Percentiles rank a stretch among this genome's conserved stretches.
Evolutionary conservation across 179 eudicot species (phyloP).

Genomic region (Patellifolia procumbens): DNA sequence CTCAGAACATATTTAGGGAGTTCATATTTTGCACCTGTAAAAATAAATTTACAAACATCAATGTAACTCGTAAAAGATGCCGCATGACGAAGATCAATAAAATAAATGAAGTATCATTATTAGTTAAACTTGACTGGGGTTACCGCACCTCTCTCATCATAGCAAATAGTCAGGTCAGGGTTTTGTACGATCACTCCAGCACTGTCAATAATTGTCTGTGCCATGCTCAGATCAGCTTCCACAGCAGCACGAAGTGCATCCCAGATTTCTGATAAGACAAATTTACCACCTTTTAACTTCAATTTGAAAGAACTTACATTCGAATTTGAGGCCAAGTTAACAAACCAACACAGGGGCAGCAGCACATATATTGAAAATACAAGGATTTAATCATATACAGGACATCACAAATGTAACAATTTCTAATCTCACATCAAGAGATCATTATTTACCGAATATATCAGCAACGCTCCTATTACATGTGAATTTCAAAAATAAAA

Average conservation of each 20-base stretch:
- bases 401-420: neutral
- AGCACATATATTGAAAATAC: neutral
- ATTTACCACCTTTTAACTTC: conserved; percentile 3
- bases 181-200: conserved; percentile 78
- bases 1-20: conserved; percentile 84
- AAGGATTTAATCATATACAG: neutral
- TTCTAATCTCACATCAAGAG: neutral
- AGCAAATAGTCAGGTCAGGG: conserved; percentile 79
- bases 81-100: too few relatives aligned
- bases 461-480: neutral
- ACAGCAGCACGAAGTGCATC: conserved; percentile 90
- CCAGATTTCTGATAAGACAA: conserved; percentile 71
- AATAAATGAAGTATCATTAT: too few relatives aligned
- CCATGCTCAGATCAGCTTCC: conserved; percentile 65
- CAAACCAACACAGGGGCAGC: neutral
- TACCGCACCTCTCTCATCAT: conserved; percentile 79
- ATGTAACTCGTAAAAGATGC: neutral
- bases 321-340: neutral
- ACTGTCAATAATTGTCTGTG: conserved; percentile 77
- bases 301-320: neutral
- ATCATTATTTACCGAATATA: neutral
- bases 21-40: conserved; percentile 87
- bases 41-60: neutral
- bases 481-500: neutral
- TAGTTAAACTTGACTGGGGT: too few relatives aligned